Base-by-base conservation (phyloP, 2,329 filamentous ascomycete species). In the Xylariaceae sp. region DNA sequence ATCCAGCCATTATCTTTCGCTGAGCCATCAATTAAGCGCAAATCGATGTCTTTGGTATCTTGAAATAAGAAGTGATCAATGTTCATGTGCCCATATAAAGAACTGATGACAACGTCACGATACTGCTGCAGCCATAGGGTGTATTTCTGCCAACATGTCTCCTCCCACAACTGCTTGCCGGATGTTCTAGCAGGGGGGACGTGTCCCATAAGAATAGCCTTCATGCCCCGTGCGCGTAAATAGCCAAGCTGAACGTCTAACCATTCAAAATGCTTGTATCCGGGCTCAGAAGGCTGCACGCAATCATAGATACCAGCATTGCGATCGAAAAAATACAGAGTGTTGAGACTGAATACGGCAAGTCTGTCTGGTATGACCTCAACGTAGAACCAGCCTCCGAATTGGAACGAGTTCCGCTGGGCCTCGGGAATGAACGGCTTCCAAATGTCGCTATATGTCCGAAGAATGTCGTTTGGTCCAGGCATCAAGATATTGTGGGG, bases 141-240 rank as follows among this genome's bases (percentile, higher is more conserved):
- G 71, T 96, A 99, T 69, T 95, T 96, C 69, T 96, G 92, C 92
- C 92, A 99, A 73, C 94, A 99, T 0, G 88, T 91, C 76, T 97
- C 92, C 61, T 96, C 91, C 94, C 94, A 99, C 57, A 84, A 85
- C 65, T 84, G 81, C 76, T 97, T 97, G 72, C 84, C 87, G 34
- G 84, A 80, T 1, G 92, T 94, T 57, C 92, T 80, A 1, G 92
- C 92, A 0, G 94, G 94, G 1, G 94, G 92, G 3, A 99, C 91
- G 70, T 99, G 94, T 2, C 94, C 92, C 63, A 89, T 95, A 49
- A 99, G 73, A 49, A 99, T 96, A 13, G 88, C 94, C 73, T 97
- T 97, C 85, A 96, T 90, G 41, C 88, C 86, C 49, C 89, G 84
- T 29, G 86, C 78, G 47, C 94, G 87, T 69, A 97, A 75, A 60